Base-by-base conservation (phyloP, 768 basidiomycete species). In the Cyclocybe aegerita region DNA sequence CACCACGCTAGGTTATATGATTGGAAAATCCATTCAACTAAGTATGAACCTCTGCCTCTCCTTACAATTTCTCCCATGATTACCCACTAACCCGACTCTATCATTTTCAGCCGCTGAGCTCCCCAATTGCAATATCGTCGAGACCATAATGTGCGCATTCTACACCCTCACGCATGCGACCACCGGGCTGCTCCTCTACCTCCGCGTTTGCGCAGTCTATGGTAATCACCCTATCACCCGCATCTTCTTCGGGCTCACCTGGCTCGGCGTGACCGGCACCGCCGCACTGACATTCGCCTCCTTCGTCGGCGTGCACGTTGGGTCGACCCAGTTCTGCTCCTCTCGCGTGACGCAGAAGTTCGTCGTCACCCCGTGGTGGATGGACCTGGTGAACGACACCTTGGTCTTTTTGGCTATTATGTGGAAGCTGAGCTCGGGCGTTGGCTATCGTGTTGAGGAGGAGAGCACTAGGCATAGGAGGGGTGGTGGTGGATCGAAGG, bases 381-480 rank as follows among this genome's bases (percentile, higher is more conserved):
- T 48, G 7, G 42, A 52, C 0, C 29, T 62, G 1, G 45, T 65
- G 10, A 50, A 63, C 23, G 70, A 70, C 44, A 68, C 64, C 1
- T 37, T 52, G n/a, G 59, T 68, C 1, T 68, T 68, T 39, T 30
- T 66, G 30, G 60, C 67, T 5, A 65, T 69, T 6, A 65, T 69
- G 9, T 64, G 52, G 46, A 55, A 60, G 1, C 53, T 71, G 7
- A 48, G 55, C 2, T 23, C 38, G 3, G 46, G 53, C 32, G 16
- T 52, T 10, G 34, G 31, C 16, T 10, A 17, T 37, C 10, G 35
- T 16, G 8, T 17, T 46, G 39, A n/a, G n/a, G 43, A 46, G 23
- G 29, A 34, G 7, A 39, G 12, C 10, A 10, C n/a, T 1, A 5
- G 23, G 1, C 23, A 23, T 23, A 23, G 23, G 23, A 23, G 2